Percentiles rank a stretch among this genome's conserved stretches.
phyloP scores from a whole-genome alignment of 108 stramenopile species.

The Cyclotella atomus region DNA sequence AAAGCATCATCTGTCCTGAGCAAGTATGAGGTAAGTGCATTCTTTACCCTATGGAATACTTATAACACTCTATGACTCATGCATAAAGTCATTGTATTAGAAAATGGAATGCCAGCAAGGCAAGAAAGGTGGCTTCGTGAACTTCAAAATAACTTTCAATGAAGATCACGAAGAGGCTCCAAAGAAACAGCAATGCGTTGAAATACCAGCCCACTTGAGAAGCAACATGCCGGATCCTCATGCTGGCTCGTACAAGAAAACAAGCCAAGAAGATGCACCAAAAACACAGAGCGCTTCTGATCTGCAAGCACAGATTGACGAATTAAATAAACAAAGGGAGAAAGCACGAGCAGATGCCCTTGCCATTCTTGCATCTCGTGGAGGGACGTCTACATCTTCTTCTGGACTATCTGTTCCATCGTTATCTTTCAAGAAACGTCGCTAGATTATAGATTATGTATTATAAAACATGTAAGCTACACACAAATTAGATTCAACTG shows the following conservation, averaged over 20 bases:
- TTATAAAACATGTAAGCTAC: too few species aligned
- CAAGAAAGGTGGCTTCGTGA: conserved; percentile 46
- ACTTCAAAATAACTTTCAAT: conserved; percentile 38
- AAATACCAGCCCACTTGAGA: conserved; percentile 65
- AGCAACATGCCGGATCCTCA: conserved; percentile 45
- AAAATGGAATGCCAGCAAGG: conserved; percentile 47
- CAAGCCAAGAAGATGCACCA: conserved; percentile 21
- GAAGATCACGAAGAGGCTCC: conserved; percentile 29
- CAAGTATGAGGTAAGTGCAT: conserved; percentile 51
- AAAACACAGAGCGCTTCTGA: conserved; percentile 33
- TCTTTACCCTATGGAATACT: neutral
- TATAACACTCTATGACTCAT: neutral
- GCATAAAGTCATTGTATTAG: neutral
- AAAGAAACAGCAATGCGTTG: conserved; percentile 34
- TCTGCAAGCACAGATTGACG: conserved; percentile 53
- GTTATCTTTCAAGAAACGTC: conserved; percentile 36
- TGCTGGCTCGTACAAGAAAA: conserved; percentile 39
- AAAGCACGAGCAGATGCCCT: conserved; percentile 19
- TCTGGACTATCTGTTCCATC: conserved; percentile 12
- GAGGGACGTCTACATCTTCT: conserved; percentile 4
- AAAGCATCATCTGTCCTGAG: conserved; percentile 59
- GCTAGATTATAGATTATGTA: conserved; percentile 11
- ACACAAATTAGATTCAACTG: too few species aligned
- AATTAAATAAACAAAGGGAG: conserved; percentile 46
- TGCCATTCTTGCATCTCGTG: conserved; percentile 1